Conservation (phyloP, 2,329 filamentous ascomycete species). For the Pseudogymnoascus sp. region DNA sequence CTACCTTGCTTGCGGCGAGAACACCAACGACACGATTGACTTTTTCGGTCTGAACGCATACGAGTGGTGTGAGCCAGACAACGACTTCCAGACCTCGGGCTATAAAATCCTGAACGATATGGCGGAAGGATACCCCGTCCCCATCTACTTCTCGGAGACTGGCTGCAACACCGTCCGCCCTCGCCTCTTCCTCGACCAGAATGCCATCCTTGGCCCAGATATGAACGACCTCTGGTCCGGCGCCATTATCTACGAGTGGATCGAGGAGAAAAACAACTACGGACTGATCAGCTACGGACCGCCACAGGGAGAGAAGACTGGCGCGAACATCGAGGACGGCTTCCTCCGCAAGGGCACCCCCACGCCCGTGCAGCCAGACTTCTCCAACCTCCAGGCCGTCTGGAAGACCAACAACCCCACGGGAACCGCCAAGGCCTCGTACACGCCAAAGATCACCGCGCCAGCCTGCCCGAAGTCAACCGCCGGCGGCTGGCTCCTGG, state of each 20-base stretch:
- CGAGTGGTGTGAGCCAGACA: constrained; percentile 58
- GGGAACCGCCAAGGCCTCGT: constrained; percentile 58
- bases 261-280: constrained; percentile 75
- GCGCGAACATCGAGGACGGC: constrained; percentile 53
- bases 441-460: constrained; percentile 55
- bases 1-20: constrained; percentile 68
- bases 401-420: constrained; percentile 68
- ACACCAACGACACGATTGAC: constrained; percentile 62
- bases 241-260: constrained; percentile 84
- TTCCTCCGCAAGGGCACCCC: constrained; percentile 67
- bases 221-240: constrained; percentile 70
- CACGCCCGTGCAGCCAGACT: constrained; percentile 67
- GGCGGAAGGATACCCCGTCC: constrained; percentile 66
- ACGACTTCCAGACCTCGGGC: constrained; percentile 56
- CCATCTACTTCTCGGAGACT: constrained; percentile 84
- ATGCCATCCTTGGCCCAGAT: constrained; percentile 64
- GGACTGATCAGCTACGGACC: constrained; percentile 71
- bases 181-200: constrained; percentile 63
- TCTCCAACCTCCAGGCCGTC: constrained; percentile 65
- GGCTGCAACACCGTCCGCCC: constrained; percentile 65
- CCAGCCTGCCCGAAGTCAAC: constrained; percentile 66
- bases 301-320: constrained; percentile 44
- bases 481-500: constrained; percentile 61
- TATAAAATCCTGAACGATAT: constrained; percentile 62
- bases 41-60: constrained; percentile 85